A percentile compares a stretch with the other conserved stretches of the same genome.
These are phyloP conservation scores for Yamadazyma scolyti DNA, from an alignment of 805 yeast genomes.

Conservation along the genomic window DNA sequence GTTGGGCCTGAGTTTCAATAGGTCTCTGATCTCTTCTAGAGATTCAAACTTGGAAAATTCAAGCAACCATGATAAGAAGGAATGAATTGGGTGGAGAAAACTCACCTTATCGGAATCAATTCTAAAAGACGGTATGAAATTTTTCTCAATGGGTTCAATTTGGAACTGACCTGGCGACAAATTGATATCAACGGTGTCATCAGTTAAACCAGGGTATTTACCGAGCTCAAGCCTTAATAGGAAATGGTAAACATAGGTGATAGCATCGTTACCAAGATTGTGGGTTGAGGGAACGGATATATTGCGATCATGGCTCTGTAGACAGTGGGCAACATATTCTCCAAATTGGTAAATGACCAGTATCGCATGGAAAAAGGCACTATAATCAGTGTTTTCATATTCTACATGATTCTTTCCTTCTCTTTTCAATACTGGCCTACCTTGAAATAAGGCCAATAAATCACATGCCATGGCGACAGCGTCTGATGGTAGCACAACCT, in stretches of 20 bases:
- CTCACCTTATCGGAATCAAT: slow-evolving; percentile 49
- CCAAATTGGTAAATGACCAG: slow-evolving; percentile 65
- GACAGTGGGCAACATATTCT: slow-evolving; percentile 48
- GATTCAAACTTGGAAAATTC: slow-evolving; percentile 43
- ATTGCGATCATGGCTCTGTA: slow-evolving; percentile 22
- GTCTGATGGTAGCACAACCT: slow-evolving; percentile 39
- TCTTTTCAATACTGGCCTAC: slow-evolving; percentile 68
- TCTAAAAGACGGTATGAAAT: slow-evolving; percentile 18
- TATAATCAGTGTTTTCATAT: slow-evolving; percentile 83
- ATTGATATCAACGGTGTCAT: slow-evolving; percentile 24
- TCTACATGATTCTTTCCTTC: slow-evolving; percentile 83
- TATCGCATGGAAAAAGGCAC: slow-evolving; percentile 62
- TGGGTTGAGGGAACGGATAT: slow-evolving; percentile 12
- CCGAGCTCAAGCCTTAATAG: slow-evolving; percentile 27
- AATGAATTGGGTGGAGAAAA: slow-evolving; percentile 77
- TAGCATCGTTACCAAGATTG: slow-evolving; percentile 16
- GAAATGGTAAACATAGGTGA: slow-evolving; percentile 25
- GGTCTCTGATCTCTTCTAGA: slow-evolving; percentile 16
- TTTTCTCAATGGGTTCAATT: slow-evolving; percentile 20
- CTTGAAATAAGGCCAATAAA: slow-evolving; percentile 67
- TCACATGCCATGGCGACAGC: slow-evolving; percentile 62
- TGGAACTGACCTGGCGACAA: slow-evolving; percentile 12
- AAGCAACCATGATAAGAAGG: slow-evolving; percentile 66
- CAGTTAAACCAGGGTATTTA: slow-evolving; percentile 23
- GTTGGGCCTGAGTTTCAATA: slow-evolving; percentile 18